Evolutionary conservation across 768 basidiomycete species (phyloP).

Genomic region (Pleurotus citrinopileatus): DNA sequence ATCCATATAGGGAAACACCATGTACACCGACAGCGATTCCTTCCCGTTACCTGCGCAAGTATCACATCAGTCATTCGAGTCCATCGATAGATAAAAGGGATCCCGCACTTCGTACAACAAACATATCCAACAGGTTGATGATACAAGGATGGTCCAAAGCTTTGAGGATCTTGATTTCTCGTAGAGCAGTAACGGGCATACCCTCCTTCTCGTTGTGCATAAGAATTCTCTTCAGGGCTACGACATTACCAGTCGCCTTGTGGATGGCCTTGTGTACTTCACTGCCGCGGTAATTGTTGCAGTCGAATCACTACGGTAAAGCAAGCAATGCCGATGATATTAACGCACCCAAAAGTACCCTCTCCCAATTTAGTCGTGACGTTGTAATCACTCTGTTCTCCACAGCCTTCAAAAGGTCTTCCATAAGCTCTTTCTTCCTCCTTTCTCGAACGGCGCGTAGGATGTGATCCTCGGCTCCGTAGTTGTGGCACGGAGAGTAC

Average conservation of each 20-base stretch:
- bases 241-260: constrained; percentile 51
- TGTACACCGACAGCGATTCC: constrained; percentile 84
- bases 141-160: constrained; percentile 82
- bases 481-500: constrained; percentile 32
- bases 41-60: constrained; percentile 54
- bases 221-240: constrained; percentile 92
- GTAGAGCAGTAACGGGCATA: constrained; percentile 93
- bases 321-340: constrained; percentile 2
- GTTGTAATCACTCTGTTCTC: constrained; percentile 72
- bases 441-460: constrained; percentile 49
- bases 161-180: constrained; percentile 97
- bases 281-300: constrained; percentile 33
- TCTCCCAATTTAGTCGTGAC: constrained; percentile 88
- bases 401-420: constrained; percentile 65
- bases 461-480: constrained; percentile 36
- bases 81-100: background rate
- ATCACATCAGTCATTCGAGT: constrained; percentile 1
- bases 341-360: constrained; percentile 90
- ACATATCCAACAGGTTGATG: constrained; percentile 89
- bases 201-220: constrained; percentile 98
- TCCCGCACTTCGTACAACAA: constrained; percentile 72
- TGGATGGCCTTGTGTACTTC: constrained; percentile 91
- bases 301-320: constrained; percentile 12
- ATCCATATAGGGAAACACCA: constrained; percentile 99
- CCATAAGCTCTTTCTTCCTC: constrained; percentile 72